A percentile compares a stretch with the other conserved stretches of the same genome.
phyloP scores from a whole-genome alignment of 768 basidiomycete species.

The Termitomyces sp. region DNA sequence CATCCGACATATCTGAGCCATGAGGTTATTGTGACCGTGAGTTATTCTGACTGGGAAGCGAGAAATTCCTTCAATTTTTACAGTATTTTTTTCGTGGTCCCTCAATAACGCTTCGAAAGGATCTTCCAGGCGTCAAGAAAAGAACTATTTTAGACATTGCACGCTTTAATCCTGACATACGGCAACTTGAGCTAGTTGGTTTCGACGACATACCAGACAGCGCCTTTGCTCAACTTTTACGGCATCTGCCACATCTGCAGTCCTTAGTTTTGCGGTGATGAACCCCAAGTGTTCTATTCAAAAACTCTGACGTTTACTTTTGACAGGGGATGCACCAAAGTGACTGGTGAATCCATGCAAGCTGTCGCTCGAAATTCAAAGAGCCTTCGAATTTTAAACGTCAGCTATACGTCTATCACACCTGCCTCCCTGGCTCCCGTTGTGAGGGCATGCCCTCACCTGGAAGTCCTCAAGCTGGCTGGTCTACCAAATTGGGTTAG shows the following conservation, averaged over 20 bases:
- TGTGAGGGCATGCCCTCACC: constrained; percentile 25
- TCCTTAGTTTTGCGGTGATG: constrained; percentile 50
- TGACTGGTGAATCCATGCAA: constrained; percentile 40
- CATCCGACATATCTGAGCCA: constrained; percentile 49
- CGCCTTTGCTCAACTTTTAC: constrained; percentile 44
- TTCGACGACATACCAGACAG: constrained; percentile 48
- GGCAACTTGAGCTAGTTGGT: constrained; percentile 43
- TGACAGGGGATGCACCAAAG: constrained; percentile 54
- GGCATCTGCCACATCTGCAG: constrained; percentile 35
- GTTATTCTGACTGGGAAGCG: not conserved
- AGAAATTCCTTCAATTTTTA: not conserved
- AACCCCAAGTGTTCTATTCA: not conserved
- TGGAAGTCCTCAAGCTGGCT: constrained; percentile 58
- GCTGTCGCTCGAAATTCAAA: constrained; percentile 37
- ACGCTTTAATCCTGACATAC: constrained; percentile 30
- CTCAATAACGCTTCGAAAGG: constrained; percentile 38
- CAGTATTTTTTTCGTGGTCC: constrained; percentile 58
- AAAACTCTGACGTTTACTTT: constrained; percentile 2
- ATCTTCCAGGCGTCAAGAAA: constrained; percentile 46
- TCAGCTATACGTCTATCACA: constrained; percentile 54
- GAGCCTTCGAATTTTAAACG: constrained; percentile 41
- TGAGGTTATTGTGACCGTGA: constrained; percentile 52
- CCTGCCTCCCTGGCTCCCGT: constrained; percentile 42
- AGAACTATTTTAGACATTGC: constrained; percentile 42
- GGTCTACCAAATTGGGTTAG: constrained; percentile 58